phyloP scores from a whole-genome alignment of 2,329 filamentous ascomycete genomes.

The Ophiostoma australiae region DNA sequence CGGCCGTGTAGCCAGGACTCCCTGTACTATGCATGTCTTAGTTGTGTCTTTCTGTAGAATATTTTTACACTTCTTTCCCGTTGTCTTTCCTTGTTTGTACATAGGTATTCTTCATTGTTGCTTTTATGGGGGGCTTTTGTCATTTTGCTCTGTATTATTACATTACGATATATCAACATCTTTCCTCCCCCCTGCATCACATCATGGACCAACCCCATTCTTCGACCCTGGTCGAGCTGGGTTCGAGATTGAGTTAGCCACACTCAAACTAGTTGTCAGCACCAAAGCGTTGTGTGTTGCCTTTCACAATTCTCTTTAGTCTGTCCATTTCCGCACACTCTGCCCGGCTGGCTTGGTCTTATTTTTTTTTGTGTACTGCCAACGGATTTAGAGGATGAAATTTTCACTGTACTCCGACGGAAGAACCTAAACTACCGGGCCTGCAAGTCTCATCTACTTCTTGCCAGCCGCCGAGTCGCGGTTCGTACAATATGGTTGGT shows the following conservation, averaged over 20 bases:
- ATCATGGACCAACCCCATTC: not conserved
- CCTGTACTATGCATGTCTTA: not conserved
- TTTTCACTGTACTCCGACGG: not conserved
- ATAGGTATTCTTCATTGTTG: too few relatives aligned
- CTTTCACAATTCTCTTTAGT: not conserved
- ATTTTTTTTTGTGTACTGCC: not conserved
- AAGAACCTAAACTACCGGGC: not conserved
- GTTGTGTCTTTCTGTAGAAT: not conserved
- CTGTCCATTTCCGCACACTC: not conserved
- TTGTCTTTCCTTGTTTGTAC: not conserved
- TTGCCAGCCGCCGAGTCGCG: not conserved
- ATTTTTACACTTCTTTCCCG: not conserved
- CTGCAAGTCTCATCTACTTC: not conserved
- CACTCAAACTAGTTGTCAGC: not conserved
- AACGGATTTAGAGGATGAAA: not conserved
- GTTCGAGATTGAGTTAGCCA: not conserved
- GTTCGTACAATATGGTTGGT: not conserved
- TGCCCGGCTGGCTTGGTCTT: not conserved
- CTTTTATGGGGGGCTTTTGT: too few relatives aligned
- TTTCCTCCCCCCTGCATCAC: not conserved
- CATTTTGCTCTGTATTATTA: not conserved
- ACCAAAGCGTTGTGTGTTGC: not conserved
- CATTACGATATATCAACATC: not conserved
- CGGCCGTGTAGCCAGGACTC: conserved; percentile 4
- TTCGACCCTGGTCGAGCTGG: not conserved